Base-by-base conservation (phyloP, 2,329 filamentous ascomycete genomes). In the Fusarium subglutinans region DNA sequence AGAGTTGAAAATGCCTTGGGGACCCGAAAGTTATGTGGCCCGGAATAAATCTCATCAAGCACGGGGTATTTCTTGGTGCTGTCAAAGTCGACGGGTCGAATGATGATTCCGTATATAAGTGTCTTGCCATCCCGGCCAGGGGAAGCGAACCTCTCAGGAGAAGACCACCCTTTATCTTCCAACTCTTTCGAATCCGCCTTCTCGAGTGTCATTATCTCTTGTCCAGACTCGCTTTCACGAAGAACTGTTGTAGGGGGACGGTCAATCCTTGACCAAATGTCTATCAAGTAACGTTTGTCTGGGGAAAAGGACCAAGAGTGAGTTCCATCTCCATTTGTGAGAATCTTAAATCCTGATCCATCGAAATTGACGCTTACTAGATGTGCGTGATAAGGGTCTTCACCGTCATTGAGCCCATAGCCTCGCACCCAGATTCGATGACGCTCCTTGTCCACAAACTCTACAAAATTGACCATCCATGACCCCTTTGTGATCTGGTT, bases 41-140 rank as follows among this genome's bases (percentile, higher is more conserved):
- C 80, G 0, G 80, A 78, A 30, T 81, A 81, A 13, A 80, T 76
- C 37, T 76, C 63, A 28, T 81, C 79, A 14, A 81, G 33, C 8
- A 81, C 48, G 3, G 79, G 77, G 37, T 81, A 81, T 17, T 63
- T 72, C 61, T 75, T 76, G 35, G 50, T 47, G 12, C 57, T 60
- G 53, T 80, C 75, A 53, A 80, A 79, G 26, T 76, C 54, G 14
- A 20, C 13, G 8, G 80, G 80, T 0, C 71, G 76, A 13, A 80
- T 54, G 45, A 81, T 79, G 41, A 78, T 75, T 35, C 79, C 79
- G 35, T 78, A 75, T 43, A 80, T 77, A 11, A 57, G 63, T 8
- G 79, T 80, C 18, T 66, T 70, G 33, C 72, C 69, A 56, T 80
- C 77, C 9, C 79, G 79, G 13, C 79, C 79, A 30, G 69, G 66